phyloP scores from a whole-genome alignment of 371 early-diverging fungal species.

The Furculomyces boomerangus region DNA sequence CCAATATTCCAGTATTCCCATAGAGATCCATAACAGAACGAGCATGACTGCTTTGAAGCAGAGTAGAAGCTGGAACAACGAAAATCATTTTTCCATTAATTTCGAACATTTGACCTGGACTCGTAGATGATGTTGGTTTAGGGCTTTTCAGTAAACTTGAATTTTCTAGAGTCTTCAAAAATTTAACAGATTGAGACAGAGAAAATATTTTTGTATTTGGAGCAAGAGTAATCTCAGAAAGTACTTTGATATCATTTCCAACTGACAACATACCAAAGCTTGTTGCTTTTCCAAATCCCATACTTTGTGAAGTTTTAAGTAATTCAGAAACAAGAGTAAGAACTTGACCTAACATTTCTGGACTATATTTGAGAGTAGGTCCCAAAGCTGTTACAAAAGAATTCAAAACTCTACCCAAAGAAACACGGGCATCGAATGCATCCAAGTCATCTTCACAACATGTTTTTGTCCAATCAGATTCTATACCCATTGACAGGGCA shows the following conservation, averaged over 20 bases:
- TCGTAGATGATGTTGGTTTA: background rate
- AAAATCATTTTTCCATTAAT: too few relatives aligned
- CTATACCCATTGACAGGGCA: constrained; percentile 1
- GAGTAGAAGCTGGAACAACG: background rate
- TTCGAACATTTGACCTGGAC: background rate
- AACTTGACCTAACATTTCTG: constrained; percentile 8
- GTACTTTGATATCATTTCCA: background rate
- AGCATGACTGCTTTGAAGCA: background rate
- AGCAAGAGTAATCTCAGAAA: background rate
- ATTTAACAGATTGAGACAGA: background rate
- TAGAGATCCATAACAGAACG: constrained; percentile 7
- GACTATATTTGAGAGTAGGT: constrained; percentile 65
- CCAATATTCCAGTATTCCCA: constrained; percentile 12
- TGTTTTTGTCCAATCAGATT: constrained; percentile 9
- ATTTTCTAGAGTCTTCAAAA: background rate
- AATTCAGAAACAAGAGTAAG: constrained; percentile 12
- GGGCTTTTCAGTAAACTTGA: background rate
- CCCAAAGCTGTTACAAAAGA: constrained; percentile 80
- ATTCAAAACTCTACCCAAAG: constrained; percentile 72
- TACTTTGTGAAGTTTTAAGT: background rate
- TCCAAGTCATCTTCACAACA: constrained; percentile 21
- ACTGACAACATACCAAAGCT: background rate
- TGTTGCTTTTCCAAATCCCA: background rate
- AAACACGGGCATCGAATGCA: constrained; percentile 27
- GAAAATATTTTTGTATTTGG: background rate